Conservation (phyloP, 2,329 filamentous ascomycete species). For the Bipolaris sorokiniana region DNA sequence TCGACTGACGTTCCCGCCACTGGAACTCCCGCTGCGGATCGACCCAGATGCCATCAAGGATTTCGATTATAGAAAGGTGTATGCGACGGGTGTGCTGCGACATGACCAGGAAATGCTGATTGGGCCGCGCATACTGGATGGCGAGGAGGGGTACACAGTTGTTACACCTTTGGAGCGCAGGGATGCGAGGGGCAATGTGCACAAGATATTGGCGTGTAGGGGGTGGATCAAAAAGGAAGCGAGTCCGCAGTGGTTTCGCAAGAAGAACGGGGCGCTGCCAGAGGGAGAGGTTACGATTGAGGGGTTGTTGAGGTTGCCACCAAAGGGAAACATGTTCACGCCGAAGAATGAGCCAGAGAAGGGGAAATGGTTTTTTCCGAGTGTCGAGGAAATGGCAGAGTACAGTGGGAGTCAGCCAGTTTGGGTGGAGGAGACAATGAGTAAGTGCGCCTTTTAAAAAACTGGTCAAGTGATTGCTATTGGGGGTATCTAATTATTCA, state of each 20-base stretch:
- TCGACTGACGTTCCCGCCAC: conserved; percentile 80
- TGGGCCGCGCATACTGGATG: conserved; percentile 86
- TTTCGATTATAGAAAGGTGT: conserved; percentile 89
- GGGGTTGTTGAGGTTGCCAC: conserved; percentile 84
- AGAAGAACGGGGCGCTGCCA: conserved; percentile 65
- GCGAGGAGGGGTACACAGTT: conserved; percentile 88
- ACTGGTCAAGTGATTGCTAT: neutral
- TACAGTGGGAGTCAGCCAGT: conserved; percentile 83
- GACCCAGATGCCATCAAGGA: conserved; percentile 82
- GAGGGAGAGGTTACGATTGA: conserved; percentile 76
- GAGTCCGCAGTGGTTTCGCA: conserved; percentile 66
- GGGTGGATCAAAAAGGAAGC: conserved; percentile 89
- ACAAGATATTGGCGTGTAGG: conserved; percentile 81
- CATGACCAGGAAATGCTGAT: conserved; percentile 98
- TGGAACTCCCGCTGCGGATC: conserved; percentile 83
- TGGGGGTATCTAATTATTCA: conserved; percentile 38
- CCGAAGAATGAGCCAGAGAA: conserved; percentile 84
- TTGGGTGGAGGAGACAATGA: conserved; percentile 96
- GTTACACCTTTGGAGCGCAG: conserved; percentile 85
- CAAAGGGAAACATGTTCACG: conserved; percentile 98
- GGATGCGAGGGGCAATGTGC: conserved; percentile 51
- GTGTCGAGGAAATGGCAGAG: conserved; percentile 88
- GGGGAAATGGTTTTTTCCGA: conserved; percentile 92
- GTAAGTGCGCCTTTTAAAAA: conserved; percentile 55
- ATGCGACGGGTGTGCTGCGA: conserved; percentile 72